Percentiles rank a stretch among this genome's conserved stretches.
phyloP scores from a whole-genome alignment of 495 filamentous ascomycete genomes.

The Penicillium waksmanii region DNA sequence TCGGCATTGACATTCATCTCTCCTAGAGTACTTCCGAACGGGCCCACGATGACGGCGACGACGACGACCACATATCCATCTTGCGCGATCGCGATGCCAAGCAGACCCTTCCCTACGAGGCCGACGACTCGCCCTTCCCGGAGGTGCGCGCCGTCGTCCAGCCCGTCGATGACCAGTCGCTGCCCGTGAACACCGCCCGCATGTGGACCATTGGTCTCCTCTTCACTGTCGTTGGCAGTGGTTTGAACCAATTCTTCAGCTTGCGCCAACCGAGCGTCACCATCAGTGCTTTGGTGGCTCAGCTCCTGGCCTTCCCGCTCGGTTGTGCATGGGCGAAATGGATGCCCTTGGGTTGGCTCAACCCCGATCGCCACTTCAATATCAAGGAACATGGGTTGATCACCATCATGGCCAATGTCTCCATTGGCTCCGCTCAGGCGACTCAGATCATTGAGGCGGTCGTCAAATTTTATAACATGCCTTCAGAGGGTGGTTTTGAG shows the following conservation, averaged over 20 bases:
- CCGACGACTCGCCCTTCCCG: constrained; percentile 72
- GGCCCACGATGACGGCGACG: constrained; percentile 21
- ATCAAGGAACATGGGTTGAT: constrained; percentile 81
- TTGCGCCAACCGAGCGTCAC: constrained; percentile 61
- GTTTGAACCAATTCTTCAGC: constrained; percentile 74
- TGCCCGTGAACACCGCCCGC: constrained; percentile 69
- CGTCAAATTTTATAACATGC: constrained; percentile 68
- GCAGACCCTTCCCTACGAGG: constrained; percentile 45
- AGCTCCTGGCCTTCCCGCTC: constrained; percentile 71
- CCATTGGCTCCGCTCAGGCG: constrained; percentile 65
- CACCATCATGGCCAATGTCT: constrained; percentile 71
- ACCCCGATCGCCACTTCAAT: constrained; percentile 74
- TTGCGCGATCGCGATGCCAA: constrained; percentile 45
- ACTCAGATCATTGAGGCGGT: constrained; percentile 72
- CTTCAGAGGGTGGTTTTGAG: constrained; percentile 69
- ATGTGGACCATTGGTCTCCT: constrained; percentile 74
- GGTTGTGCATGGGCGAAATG: constrained; percentile 62
- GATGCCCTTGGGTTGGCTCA: constrained; percentile 60
- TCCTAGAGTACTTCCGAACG: constrained; percentile 15
- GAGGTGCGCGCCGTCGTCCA: constrained; percentile 56
- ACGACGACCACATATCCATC: constrained; percentile 26
- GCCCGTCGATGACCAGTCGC: constrained; percentile 65
- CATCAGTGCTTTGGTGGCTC: constrained; percentile 68
- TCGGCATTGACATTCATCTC: not conserved
- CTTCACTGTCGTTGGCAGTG: constrained; percentile 68